Base-by-base conservation (phyloP, 2,329 filamentous ascomycete genomes). In the Exophiala calicioides region DNA sequence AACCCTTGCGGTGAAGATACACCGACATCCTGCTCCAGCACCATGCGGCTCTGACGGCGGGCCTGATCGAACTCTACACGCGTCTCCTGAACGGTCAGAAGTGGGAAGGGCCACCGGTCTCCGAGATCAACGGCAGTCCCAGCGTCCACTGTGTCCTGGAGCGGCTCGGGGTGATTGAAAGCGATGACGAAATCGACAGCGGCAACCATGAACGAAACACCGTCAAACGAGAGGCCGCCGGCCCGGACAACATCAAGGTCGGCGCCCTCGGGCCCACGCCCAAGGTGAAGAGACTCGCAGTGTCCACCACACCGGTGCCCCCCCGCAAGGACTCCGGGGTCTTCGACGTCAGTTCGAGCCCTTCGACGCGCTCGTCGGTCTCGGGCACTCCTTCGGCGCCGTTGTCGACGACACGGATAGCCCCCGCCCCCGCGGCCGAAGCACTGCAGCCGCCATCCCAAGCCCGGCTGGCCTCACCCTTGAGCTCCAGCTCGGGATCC, bases 141-240 rank as follows among this genome's bases (percentile, higher is more conserved):
- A 52, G 49, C 26, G 49, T 52, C n/a, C 49, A 52, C 18, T 31
- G 39, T 16, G 44, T 52, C 16, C 49, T 52, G 16, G 49, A 52
- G 37, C 44, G 40, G 36, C 24, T 58, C 24, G 31, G 42, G 30
- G 48, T 58, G 49, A 47, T 58, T 48, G 52, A 57, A 41, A 34
- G 43, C 44, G 41, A 60, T 27, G 31, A 58, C 19, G 42, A 53
- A 39, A 47, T 57, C 24, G 40, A 44, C 13, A 13, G 23, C 26
- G 13, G 21, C 18, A 34, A 36, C 20, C 5, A 16, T 18, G 30
- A 35, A 26, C 4, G 7, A 18, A 23, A 29, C 16, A 21, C 6
- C 27, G 18, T 20, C n/a, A 30, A 19, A 39, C 13, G 10, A 8
- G 42, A 45, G 12, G 18, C 30, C 19, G 13, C 15, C 42, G 32